phyloP scores from a whole-genome alignment of 2,329 filamentous ascomycete genomes.

The Hypoxylon sp. region DNA sequence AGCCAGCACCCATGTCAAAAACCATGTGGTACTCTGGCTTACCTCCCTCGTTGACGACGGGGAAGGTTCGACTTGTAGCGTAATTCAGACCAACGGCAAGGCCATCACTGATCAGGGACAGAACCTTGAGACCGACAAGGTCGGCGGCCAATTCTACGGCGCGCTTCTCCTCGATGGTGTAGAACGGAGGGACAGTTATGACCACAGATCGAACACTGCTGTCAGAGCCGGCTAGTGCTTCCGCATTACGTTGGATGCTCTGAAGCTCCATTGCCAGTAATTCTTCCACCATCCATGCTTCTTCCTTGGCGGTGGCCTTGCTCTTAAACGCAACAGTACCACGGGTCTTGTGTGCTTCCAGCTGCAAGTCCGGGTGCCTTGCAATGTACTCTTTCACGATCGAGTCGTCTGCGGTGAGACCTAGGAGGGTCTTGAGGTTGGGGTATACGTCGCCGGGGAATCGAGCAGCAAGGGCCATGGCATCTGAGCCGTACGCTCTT shows the following conservation, averaged over 20 bases:
- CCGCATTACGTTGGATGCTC: constrained; percentile 90
- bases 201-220: constrained; percentile 84
- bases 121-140: constrained; percentile 87
- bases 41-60: constrained; percentile 82
- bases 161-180: constrained; percentile 89
- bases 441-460: constrained; percentile 96
- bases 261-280: constrained; percentile 96
- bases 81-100: constrained; percentile 96
- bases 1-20: constrained; percentile 98
- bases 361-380: constrained; percentile 82
- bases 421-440: constrained; percentile 93
- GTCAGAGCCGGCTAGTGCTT: constrained; percentile 82
- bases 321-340: constrained; percentile 88
- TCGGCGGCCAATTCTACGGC: constrained; percentile 88
- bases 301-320: constrained; percentile 70
- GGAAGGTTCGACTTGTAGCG: constrained; percentile 91
- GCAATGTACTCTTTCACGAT: constrained; percentile 78
- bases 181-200: constrained; percentile 91
- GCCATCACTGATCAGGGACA: constrained; percentile 89
- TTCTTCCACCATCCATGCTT: constrained; percentile 87
- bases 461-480: constrained; percentile 85
- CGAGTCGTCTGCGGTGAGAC: constrained; percentile 73
- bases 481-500: constrained; percentile 91
- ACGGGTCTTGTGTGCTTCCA: constrained; percentile 72
- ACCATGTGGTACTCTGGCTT: constrained; percentile 94